Base-by-base conservation (phyloP, 352 stramenopile genomes). In the Globisporangium echinulatum region DNA sequence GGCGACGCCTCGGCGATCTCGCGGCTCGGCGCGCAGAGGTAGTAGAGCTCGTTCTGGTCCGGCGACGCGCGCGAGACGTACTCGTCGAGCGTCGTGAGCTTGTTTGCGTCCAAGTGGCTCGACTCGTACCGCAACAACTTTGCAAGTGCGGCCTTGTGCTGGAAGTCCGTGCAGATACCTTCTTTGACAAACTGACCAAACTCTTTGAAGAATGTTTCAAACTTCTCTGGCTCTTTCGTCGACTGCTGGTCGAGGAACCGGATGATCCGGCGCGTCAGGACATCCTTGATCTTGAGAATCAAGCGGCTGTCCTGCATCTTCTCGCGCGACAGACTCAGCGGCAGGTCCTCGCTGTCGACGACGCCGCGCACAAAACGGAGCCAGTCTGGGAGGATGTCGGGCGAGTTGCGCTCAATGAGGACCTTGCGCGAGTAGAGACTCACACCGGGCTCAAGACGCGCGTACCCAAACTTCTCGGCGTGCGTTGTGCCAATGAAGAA, bases 1-100 rank as follows among this genome's bases (percentile, higher is more conserved):
- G 98, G 97, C 63, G 95, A 99, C 37, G 92, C 85, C 54, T 96
- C 82, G 8, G 97, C 97, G 48, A 99, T 90, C 48, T 97, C 88
- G 38, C 97, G 88, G 47, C 85, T 97, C 36, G 97, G 97, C 5
- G 97, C 96, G 58, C 87, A 96, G 36, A 99, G 64, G 74, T 99
- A 99, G 79, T 99, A 99, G 63, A 99, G 99, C 58, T 99, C 90
- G 63, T 99, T 98, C 72, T 99, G 96, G 59, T 98, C 89, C 2
- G 94, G 92, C 54, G 89, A 77, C 59, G 91, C 94, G 52, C 97
- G 92, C 42, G 89, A 96, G 58, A 99, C 86, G 69, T 99, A 99
- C 75, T 99, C 97, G 66, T 99, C 98, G 7, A 99, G 76, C 33
- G 96, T 98, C 19, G 90, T 94, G 11, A 98, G 70, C 65, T 99